These are phyloP conservation scores for Penicillium angulare DNA, from an alignment of 495 filamentous ascomycete species.

Conservation along the genomic window DNA sequence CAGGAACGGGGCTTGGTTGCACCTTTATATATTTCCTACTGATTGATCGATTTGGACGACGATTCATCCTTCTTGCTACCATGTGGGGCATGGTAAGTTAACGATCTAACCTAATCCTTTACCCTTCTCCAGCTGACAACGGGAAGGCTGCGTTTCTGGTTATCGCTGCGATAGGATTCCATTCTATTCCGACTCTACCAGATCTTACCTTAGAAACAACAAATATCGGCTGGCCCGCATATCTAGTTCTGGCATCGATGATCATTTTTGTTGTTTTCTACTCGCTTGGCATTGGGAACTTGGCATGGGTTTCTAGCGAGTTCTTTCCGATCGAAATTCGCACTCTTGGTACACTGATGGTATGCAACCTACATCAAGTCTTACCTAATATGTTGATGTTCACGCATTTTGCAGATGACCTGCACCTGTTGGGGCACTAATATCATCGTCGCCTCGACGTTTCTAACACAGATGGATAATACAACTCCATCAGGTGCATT, in stretches of 20 bases:
- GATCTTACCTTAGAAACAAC: constrained; percentile 23
- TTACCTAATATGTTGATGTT: too few species aligned
- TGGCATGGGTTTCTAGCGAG: constrained; percentile 46
- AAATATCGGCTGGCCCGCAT: constrained; percentile 34
- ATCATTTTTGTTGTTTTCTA: constrained; percentile 47
- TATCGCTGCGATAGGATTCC: constrained; percentile 46
- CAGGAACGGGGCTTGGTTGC: too few species aligned
- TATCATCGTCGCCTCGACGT: constrained; percentile 51
- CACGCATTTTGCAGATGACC: constrained; percentile 22
- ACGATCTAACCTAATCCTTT: too few species aligned
- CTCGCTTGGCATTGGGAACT: constrained; percentile 42
- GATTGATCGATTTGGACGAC: too few species aligned
- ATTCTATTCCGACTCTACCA: constrained; percentile 43
- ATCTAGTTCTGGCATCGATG: constrained; percentile 43
- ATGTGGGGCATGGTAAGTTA: too few species aligned
- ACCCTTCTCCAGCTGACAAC: too few species aligned
- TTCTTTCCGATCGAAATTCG: constrained; percentile 51
- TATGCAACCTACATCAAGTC: too few species aligned
- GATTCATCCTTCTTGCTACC: too few species aligned
- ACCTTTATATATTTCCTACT: too few species aligned
- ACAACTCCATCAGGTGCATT: constrained; percentile 48
- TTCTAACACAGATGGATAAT: constrained; percentile 49
- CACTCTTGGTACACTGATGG: constrained; percentile 48
- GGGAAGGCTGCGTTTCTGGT: constrained; percentile 35
- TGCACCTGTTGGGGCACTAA: constrained; percentile 50